Conservation (phyloP, 2,329 filamentous ascomycete species). For the Penicillium sp. region DNA sequence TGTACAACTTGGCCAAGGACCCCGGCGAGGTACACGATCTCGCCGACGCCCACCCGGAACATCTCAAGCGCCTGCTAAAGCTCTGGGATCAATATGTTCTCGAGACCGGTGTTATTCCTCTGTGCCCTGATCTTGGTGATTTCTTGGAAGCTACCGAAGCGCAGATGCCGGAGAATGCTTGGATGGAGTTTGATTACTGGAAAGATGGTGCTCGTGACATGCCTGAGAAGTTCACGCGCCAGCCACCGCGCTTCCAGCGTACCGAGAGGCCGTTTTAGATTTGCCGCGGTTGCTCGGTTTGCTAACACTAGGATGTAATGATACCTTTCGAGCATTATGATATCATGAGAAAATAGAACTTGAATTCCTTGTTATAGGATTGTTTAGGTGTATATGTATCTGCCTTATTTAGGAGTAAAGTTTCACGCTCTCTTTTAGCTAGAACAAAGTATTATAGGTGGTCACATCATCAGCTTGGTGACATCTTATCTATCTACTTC, state of each 20-base stretch:
- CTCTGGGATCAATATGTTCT: constrained; percentile 59
- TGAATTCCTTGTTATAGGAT: background rate
- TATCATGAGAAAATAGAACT: constrained; percentile 6
- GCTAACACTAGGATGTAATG: constrained; percentile 4
- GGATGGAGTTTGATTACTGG: constrained; percentile 68
- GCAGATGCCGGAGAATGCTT: constrained; percentile 64
- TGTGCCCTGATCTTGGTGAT: constrained; percentile 57
- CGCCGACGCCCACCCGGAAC: constrained; percentile 41
- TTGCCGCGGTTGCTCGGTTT: background rate
- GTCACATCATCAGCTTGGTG: too few species aligned
- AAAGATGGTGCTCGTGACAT: constrained; percentile 53
- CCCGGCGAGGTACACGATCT: constrained; percentile 53
- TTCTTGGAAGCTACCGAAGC: constrained; percentile 62
- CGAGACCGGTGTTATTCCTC: constrained; percentile 60
- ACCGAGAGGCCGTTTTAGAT: constrained; percentile 35
- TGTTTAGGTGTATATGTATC: too few species aligned
- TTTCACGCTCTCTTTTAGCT: too few species aligned
- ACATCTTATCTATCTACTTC: too few species aligned
- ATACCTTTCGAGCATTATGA: constrained; percentile 2
- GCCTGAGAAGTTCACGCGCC: constrained; percentile 45
- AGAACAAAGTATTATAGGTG: too few species aligned
- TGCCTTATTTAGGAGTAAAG: too few species aligned
- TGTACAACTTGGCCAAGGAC: constrained; percentile 55
- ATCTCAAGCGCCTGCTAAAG: constrained; percentile 50
- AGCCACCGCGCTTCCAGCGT: constrained; percentile 36